Evolutionary conservation across 164 flowering plant species (phyloP), one percentile per base, ranked within the genome.

Genomic region (Vitis riparia): DNA sequence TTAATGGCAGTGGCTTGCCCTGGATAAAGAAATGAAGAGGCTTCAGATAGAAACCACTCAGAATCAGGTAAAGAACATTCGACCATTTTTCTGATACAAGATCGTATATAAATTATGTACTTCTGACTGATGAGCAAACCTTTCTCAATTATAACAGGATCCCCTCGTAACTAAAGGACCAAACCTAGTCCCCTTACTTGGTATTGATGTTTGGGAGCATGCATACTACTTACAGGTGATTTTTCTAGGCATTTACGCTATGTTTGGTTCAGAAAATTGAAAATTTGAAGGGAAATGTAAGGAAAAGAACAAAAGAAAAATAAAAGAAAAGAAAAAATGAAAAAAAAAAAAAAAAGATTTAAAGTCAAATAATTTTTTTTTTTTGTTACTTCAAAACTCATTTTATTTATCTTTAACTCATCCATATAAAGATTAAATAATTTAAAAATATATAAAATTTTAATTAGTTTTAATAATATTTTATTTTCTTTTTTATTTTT

Each of bases 151-250:
- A 7, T 32, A 32, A 32, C 87, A 95, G 99, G 98, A 95, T 68
- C 99, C 98, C 5, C 82, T 95, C 66, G 94, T 91, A 11, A 88
- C 96, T 15, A 91, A 87, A 78, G 91, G 91, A 67, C 64, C 93
- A 65, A 79, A 16, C 76, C 74, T 93, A 71, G 88, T 95, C 77
- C 99, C 99, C 58, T 66, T 95, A 80, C 72, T 95, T 74, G 99
- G 99, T 12, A 86, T 95, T 50, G 99, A 95, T 82, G 99, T 95
- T 55, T 95, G 99, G 98, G 99, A 95, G 82, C 99, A 95, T 81
- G 99, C 99, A 11, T 95, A 95, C 85, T 93, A 95, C 80, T 79
- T 95, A 57, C 99, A 95, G 96, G 98, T 95, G 68, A 60, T 29
- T 62, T 59, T 68, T 53, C 7, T 9, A 48, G 16, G 13, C 16